A percentile compares a stretch with the other conserved stretches of the same genome.
These are phyloP conservation scores for Cryptosporidium ubiquitum DNA, from an alignment of 169 alveolate genomes.

Conservation along the genomic window DNA sequence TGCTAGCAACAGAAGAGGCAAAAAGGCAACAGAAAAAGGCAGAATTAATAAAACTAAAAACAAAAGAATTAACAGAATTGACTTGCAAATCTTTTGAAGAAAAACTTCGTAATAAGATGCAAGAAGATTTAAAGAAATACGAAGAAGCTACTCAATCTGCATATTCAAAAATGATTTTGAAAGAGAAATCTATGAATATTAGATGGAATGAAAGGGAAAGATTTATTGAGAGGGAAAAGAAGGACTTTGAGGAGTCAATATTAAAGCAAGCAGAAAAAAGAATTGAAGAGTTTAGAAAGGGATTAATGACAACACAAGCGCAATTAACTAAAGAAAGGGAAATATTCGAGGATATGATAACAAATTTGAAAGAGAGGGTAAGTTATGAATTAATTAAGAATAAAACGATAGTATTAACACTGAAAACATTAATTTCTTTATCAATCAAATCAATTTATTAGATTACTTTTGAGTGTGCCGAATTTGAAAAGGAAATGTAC, in stretches of 20 bases:
- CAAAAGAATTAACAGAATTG: conserved; percentile 59
- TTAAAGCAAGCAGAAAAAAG: conserved; percentile 69
- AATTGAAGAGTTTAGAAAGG: conserved; percentile 70
- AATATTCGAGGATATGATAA: conserved; percentile 57
- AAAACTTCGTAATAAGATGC: conserved; percentile 35
- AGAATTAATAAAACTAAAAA: conserved; percentile 46
- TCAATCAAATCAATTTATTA: not conserved
- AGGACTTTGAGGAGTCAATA: conserved; percentile 46
- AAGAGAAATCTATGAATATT: conserved; percentile 43
- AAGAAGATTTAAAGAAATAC: conserved; percentile 42
- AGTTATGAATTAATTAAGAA: conserved; percentile 3
- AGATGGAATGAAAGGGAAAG: conserved; percentile 66
- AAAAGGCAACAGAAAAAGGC: conserved; percentile 57
- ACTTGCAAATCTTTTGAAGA: conserved; percentile 68
- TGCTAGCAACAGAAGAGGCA: conserved; percentile 68
- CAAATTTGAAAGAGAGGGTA: conserved; percentile 53
- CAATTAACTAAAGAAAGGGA: conserved; percentile 65
- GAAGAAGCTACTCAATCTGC: conserved; percentile 70
- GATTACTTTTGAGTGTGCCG: conserved; percentile 61
- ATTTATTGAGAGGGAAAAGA: conserved; percentile 56
- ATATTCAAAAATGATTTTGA: conserved; percentile 7
- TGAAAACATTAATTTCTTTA: not conserved
- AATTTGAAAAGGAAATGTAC: conserved; percentile 58
- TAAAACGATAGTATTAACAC: too few species aligned
- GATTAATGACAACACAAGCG: conserved; percentile 48